Evolutionary conservation across 768 basidiomycete genomes (phyloP).

Genomic region (Suillus americanus): DNA sequence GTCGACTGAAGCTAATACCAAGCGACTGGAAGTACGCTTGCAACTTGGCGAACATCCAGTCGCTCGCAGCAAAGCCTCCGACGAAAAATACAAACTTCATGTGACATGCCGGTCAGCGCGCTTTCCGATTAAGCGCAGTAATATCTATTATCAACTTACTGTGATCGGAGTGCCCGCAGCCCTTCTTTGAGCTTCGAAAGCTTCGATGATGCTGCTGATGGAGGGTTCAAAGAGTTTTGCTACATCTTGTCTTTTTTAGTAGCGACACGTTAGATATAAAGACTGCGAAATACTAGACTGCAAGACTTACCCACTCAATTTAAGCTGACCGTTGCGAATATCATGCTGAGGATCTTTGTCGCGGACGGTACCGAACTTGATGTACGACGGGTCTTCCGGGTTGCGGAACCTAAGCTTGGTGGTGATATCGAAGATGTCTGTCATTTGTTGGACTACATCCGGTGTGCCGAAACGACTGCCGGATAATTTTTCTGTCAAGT

Average conservation of each 20-base stretch:
- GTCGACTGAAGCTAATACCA: constrained; percentile 45
- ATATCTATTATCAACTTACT: constrained; percentile 19
- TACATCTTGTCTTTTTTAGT: constrained; percentile 34
- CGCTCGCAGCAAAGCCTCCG: constrained; percentile 52
- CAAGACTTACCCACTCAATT: constrained; percentile 34
- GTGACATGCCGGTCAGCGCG: background rate
- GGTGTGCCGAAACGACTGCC: constrained; percentile 30
- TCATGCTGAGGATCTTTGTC: constrained; percentile 39
- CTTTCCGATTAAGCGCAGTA: background rate
- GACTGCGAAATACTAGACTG: background rate
- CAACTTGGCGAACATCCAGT: constrained; percentile 46
- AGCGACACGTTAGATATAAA: background rate
- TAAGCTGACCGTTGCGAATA: constrained; percentile 40
- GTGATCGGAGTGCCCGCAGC: constrained; percentile 32
- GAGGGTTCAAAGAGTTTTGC: constrained; percentile 45
- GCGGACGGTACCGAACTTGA: constrained; percentile 40
- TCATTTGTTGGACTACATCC: constrained; percentile 37
- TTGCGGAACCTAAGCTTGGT: constrained; percentile 46
- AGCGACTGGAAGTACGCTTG: constrained; percentile 36
- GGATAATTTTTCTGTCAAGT: constrained; percentile 26
- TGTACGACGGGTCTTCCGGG: constrained; percentile 37
- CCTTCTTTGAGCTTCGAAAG: constrained; percentile 33
- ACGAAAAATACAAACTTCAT: constrained; percentile 46
- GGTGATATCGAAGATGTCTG: constrained; percentile 37
- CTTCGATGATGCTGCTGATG: constrained; percentile 34